Base-by-base conservation (phyloP, 495 filamentous ascomycete genomes). In the Parathielavia hyrcaniae region DNA sequence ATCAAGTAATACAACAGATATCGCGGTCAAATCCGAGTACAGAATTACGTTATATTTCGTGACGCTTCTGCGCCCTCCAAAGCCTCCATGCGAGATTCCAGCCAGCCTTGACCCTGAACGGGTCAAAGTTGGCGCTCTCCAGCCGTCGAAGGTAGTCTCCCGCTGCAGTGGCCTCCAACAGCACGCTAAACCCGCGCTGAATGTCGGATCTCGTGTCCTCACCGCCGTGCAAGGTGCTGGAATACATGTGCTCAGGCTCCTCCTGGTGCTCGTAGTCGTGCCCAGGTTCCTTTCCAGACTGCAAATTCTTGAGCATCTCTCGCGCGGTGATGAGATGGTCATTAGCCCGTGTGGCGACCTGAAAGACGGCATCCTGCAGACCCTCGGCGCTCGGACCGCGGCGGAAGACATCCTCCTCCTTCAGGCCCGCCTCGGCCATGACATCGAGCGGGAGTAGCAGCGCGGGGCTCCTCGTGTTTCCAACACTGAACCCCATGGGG, bases 321-420 rank as follows among this genome's bases (percentile, higher is more conserved):
- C 92, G 77, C 16, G 87, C 92, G 0, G 93, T 97, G 58, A 97
- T 95, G 49, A 97, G 72, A 71, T 98, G 93, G 73, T 98, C 93
- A 68, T 89, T 91, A 6, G 93, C 93, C 35, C 90, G 81, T 0
- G 93, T 97, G 0, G 93, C 93, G 20, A 97, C 90, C 19, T 81
- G 78, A 65, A 97, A 97, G 5, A 98, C 85, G 1, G 91, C 92
- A 72, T 97, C 93, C 38, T 85, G 81, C 10, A 97, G 73, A 0
- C 90, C 91, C 14, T 81, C 74, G 0, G 93, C 92, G 8, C 83
- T 76, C 0, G 86, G 79, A 0, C 90, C 92, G n/a, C 81, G 75
- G 4, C 91, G 81, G 50, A 95, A 84, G 0, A 98, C 84, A 44
- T 96, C 88, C 66, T 98, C 93, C 67, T 97, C 92, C 54, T 78